These are phyloP conservation scores for Cladorrhinum sp. DNA, from an alignment of 2,329 filamentous ascomycete species.

Conservation along the genomic window DNA sequence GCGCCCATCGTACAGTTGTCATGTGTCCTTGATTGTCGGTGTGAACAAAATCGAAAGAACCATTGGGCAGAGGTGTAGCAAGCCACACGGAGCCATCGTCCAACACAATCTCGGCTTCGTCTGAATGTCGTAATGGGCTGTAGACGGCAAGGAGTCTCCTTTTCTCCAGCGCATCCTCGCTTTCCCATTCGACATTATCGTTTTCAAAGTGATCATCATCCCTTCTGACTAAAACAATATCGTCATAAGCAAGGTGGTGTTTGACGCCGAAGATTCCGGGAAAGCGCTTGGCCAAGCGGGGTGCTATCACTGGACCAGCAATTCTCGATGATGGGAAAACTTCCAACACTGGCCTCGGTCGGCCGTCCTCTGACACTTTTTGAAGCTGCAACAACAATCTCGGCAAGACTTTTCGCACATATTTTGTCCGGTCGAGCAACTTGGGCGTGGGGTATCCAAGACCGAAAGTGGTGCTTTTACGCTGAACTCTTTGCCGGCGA, in stretches of 20 bases:
- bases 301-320: conserved; percentile 53
- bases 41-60: conserved; percentile 65
- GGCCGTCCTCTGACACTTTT: conserved; percentile 55
- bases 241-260: conserved; percentile 62
- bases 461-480: conserved; percentile 61
- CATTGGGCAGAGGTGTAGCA: conserved; percentile 49
- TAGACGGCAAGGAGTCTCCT: conserved; percentile 65
- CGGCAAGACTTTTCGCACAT: conserved; percentile 65
- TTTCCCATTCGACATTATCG: conserved; percentile 34
- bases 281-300: conserved; percentile 58
- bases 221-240: conserved; percentile 68
- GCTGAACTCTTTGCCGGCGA: conserved; percentile 44
- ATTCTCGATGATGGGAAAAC: conserved; percentile 67
- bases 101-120: conserved; percentile 64
- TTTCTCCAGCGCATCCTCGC: conserved; percentile 42
- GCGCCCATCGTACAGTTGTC: conserved; percentile 68
- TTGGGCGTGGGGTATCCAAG: conserved; percentile 66
- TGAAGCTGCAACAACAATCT: conserved; percentile 71
- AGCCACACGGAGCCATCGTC: conserved; percentile 60
- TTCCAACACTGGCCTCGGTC: conserved; percentile 68
- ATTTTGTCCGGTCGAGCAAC: conserved; percentile 58
- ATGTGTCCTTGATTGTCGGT: conserved; percentile 56
- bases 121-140: conserved; percentile 56
- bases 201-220: conserved; percentile 56
- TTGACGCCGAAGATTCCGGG: conserved; percentile 63